A percentile compares a stretch with the other conserved stretches of the same genome.
Conservation (phyloP, 2,329 filamentous ascomycete genomes). For the Pseudogymnoascus sp. region DNA sequence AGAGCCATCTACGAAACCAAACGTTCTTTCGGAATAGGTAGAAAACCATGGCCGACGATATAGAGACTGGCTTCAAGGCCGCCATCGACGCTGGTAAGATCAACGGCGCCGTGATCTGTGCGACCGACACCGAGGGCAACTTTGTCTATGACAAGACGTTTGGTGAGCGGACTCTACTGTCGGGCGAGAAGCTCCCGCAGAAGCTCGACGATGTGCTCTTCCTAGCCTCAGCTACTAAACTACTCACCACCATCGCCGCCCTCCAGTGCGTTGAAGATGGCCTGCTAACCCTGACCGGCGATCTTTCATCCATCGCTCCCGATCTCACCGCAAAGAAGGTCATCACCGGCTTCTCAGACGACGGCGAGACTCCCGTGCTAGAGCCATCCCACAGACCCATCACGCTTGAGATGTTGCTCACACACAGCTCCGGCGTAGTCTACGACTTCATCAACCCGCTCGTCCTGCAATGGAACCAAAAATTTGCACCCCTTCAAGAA, state of each 20-base stretch:
- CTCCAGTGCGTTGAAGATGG: conserved; percentile 13
- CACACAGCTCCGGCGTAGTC: conserved; percentile 8
- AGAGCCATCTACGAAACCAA: not conserved
- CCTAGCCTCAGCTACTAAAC: conserved; percentile 10
- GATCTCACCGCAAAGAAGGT: conserved; percentile 9
- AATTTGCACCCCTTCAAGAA: conserved; percentile 20
- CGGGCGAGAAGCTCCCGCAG: conserved; percentile 15
- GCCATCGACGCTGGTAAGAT: conserved; percentile 38
- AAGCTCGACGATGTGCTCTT: conserved; percentile 5
- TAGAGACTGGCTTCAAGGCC: conserved; percentile 32
- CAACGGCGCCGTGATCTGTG: conserved; percentile 36
- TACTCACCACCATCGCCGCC: conserved; percentile 11
- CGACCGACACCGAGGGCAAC: conserved; percentile 30
- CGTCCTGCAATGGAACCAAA: conserved; percentile 12
- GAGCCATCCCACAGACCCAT: not conserved
- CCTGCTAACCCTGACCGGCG: conserved; percentile 3
- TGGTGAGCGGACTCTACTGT: conserved; percentile 34
- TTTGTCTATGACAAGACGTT: conserved; percentile 35
- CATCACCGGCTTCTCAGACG: conserved; percentile 11
- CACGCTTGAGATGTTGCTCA: conserved; percentile 12
- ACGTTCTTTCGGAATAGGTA: not conserved
- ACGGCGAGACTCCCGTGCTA: conserved; percentile 9
- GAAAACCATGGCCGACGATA: conserved; percentile 18
- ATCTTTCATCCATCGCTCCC: conserved; percentile 1
- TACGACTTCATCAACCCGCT: conserved; percentile 11